Evolutionary conservation across 192 early-diverging fungal genomes (phyloP), one percentile per base, ranked within the genome.

Genomic region (Coemansia sp.): DNA sequence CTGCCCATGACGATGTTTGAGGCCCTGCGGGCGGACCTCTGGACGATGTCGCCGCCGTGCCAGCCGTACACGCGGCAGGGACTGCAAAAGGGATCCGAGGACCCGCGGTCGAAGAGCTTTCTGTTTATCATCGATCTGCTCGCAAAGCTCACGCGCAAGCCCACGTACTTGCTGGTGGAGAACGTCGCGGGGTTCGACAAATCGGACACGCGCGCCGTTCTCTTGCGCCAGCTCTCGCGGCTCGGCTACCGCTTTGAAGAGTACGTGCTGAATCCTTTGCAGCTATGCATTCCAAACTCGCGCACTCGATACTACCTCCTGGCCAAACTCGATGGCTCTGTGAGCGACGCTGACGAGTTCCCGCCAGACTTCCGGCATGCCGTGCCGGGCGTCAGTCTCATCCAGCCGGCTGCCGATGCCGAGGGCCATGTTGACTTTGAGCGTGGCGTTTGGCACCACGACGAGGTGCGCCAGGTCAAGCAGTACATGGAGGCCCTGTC

Each of bases 1-100:
- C 65, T 87, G 56, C 71, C 81, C 8, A 67, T 83, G 34, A 65
- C 81, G 22, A 64, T 86, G 66, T 88, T 86, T 43, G 87, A 86
- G 59, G 80, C 78, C 3, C 65, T 87, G 40, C 64, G 71, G 29
- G 86, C 89, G 12, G 85, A 92, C 64, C 80, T 91, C 22, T 91
- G 88, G 87, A 82, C 87, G 27, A 87, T 93, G 88, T 90, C 88
- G 11, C 91, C 90, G 61, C 91, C 88, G 7, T 91, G 90, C 74
- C 90, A 93, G 67, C 91, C 89, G 55, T 87, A 91, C 58, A 91
- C 90, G 8, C 80, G 89, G 27, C 85, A 84, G 46, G 91, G 91
- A 14, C 70, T 84, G 37, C 83, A 88, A 40, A 80, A 82, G 63
- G 91, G 87, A 15, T 90, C 87, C 9, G 80, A 84, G 33, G 91